Percentiles rank a stretch among this genome's conserved stretches.
These are phyloP conservation scores for Paraglomus occultum DNA, from an alignment of 192 early-diverging fungal species.

Conservation along the genomic window DNA sequence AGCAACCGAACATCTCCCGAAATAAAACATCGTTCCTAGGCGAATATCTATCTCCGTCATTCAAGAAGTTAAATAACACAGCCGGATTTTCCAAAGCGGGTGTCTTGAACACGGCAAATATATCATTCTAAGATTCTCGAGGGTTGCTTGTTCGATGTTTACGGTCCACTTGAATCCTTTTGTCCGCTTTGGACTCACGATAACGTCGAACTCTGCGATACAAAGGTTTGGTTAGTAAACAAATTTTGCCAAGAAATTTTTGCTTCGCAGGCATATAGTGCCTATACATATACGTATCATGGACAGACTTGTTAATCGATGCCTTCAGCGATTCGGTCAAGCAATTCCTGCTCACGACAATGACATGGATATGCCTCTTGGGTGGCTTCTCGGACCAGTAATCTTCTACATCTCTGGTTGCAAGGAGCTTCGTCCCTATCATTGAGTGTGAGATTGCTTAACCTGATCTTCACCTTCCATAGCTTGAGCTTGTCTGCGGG, in stretches of 20 bases:
- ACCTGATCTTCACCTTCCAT: conserved; percentile 5
- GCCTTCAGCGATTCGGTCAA: not conserved
- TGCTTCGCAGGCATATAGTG: not conserved
- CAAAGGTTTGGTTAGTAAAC: not conserved
- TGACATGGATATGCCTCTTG: not conserved
- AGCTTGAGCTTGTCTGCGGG: conserved; percentile 18
- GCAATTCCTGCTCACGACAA: conserved; percentile 9
- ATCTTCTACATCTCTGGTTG: not conserved
- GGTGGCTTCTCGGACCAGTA: not conserved
- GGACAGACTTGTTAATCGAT: not conserved
- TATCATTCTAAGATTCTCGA: conserved; percentile 4
- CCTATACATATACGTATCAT: not conserved
- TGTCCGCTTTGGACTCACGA: not conserved
- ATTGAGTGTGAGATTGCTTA: conserved; percentile 1
- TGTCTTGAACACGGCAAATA: conserved; percentile 1
- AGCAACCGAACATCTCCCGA: conserved; percentile 6
- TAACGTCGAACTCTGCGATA: conserved; percentile 3
- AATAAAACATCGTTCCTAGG: not conserved
- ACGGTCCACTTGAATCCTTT: conserved; percentile 6
- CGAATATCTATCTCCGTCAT: conserved; percentile 8
- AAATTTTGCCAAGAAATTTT: not conserved
- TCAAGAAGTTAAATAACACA: conserved; percentile 6
- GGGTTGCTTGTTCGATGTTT: conserved; percentile 9
- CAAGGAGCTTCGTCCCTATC: not conserved
- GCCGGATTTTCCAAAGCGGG: conserved; percentile 12